Evolutionary conservation across 176 grass and related monocot genomes (phyloP).

Genomic region (Phragmites australis): DNA sequence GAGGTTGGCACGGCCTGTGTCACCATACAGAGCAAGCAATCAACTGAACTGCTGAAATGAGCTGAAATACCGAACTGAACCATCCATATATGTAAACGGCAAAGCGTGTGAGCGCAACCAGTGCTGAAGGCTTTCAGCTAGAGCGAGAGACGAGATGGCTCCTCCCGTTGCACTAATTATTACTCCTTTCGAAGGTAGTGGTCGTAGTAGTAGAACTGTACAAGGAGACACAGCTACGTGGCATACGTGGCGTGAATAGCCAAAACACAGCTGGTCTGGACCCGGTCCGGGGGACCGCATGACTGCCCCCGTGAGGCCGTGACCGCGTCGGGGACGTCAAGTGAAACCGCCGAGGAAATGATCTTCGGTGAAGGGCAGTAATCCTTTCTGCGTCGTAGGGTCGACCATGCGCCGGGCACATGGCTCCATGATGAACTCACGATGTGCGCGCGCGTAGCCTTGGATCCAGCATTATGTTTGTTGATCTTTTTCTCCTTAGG

Average conservation of each 20-base stretch:
- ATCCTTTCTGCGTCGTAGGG: not conserved
- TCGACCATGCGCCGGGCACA: constrained; percentile 19
- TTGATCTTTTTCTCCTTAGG: not conserved
- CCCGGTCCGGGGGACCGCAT: not conserved
- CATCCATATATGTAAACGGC: not conserved
- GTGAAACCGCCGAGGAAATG: not conserved
- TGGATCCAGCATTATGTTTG: constrained; percentile 19
- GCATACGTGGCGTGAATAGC: constrained; percentile 35
- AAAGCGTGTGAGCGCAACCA: not conserved
- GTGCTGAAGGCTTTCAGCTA: too few species aligned
- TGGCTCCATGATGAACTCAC: constrained; percentile 24
- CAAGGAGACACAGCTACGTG: constrained; percentile 40
- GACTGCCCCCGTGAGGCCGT: not conserved
- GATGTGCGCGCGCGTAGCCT: not conserved
- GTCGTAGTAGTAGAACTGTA: not conserved
- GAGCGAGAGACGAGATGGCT: not conserved
- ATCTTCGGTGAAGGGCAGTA: not conserved
- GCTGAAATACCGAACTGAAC: not conserved
- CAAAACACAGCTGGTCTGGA: constrained; percentile 30
- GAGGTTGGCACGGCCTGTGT: not conserved
- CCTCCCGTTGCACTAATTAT: not conserved
- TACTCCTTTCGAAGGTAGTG: not conserved
- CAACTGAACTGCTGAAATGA: not conserved
- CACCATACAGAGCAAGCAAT: not conserved
- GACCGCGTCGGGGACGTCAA: not conserved